phyloP scores from a whole-genome alignment of 768 basidiomycete species.

The Crucibulum laeve region DNA sequence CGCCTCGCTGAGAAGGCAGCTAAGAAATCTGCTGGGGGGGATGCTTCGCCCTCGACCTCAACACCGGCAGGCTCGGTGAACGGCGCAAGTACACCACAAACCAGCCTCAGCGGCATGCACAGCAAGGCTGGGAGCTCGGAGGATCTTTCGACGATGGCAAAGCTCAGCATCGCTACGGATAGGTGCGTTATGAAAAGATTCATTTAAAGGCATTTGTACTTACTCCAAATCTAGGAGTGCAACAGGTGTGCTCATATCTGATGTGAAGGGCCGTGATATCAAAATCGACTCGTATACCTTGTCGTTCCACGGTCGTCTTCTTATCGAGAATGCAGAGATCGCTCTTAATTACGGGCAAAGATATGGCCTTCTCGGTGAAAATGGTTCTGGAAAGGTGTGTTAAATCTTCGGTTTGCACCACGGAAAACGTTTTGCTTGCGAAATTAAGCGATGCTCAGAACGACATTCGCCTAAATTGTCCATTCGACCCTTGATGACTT shows the following conservation, averaged over 20 bases:
- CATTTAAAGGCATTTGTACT: slow-evolving; percentile 6
- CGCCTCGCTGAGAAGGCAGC: slow-evolving; percentile 93
- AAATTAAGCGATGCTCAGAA: too few relatives aligned
- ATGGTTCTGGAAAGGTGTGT: slow-evolving; percentile 95
- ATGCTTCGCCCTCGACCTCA: slow-evolving; percentile 48
- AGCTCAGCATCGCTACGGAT: slow-evolving; percentile 85
- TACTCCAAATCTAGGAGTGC: slow-evolving; percentile 60
- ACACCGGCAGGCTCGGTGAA: slow-evolving; percentile 62
- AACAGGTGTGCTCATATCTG: slow-evolving; percentile 89
- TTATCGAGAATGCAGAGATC: slow-evolving; percentile 53
- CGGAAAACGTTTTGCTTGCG: too few relatives aligned
- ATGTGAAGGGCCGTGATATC: slow-evolving; percentile 90
- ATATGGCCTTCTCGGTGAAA: slow-evolving; percentile 95
- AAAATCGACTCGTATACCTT: slow-evolving; percentile 95
- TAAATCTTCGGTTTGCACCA: slow-evolving; percentile 1
- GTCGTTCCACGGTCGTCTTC: slow-evolving; percentile 89
- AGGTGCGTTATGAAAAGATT: slow-evolving; percentile 42
- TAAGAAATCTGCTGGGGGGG: slow-evolving; percentile 54
- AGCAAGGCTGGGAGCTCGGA: slow-evolving; percentile 80
- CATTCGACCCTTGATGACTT: slow-evolving; percentile 2
- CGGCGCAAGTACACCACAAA: slow-evolving; percentile 76
- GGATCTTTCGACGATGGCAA: slow-evolving; percentile 82
- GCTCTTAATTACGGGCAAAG: slow-evolving; percentile 86
- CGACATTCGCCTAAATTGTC: too few relatives aligned
- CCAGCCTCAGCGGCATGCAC: slow-evolving; percentile 73